Evolutionary conservation across 192 early-diverging fungal genomes (phyloP).

Genomic region (Podila epicladia): DNA sequence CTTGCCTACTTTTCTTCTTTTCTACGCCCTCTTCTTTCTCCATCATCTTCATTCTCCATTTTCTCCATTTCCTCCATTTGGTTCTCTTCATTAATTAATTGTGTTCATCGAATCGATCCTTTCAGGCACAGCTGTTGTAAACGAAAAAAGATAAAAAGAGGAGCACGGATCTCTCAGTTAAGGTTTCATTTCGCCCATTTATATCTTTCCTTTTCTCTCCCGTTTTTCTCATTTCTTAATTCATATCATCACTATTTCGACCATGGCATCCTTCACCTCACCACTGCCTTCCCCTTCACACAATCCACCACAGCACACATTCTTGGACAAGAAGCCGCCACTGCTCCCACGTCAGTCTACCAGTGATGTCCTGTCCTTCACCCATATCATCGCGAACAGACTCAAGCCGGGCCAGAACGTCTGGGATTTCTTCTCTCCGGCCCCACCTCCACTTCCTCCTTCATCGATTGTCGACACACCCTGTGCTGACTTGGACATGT

Average conservation of each 20-base stretch:
- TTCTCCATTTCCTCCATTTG: neutral
- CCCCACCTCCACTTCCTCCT: neutral
- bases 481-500: too few relatives aligned
- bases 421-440: conserved; percentile 40
- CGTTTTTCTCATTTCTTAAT: neutral
- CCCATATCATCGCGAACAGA: conserved; percentile 43
- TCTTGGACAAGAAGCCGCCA: conserved; percentile 37
- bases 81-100: neutral
- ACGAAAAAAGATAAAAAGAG: neutral
- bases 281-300: neutral
- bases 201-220: neutral
- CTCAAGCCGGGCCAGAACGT: conserved; percentile 33
- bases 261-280: conserved; percentile 9
- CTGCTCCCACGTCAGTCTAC: conserved; percentile 45
- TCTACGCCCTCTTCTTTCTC: neutral
- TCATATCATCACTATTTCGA: neutral
- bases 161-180: neutral
- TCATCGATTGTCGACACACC: neutral
- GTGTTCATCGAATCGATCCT: neutral
- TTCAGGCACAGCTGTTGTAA: neutral
- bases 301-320: conserved; percentile 28
- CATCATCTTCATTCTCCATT: neutral
- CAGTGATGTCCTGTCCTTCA: conserved; percentile 47
- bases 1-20: neutral
- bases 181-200: neutral